Conservation (phyloP, 345 rosid species). For the Clausena lansium region DNA sequence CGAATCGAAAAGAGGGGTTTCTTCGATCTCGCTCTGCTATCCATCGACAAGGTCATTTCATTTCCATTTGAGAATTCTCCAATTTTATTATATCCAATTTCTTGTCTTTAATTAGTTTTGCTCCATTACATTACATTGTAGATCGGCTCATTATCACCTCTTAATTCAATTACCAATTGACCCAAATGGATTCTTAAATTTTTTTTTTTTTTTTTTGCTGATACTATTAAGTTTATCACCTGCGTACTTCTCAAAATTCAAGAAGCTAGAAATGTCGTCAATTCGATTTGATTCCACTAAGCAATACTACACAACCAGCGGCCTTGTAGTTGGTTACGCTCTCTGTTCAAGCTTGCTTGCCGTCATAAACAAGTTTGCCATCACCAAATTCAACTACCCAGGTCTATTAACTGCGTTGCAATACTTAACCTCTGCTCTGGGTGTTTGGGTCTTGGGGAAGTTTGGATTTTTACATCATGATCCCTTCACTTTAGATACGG, state of each 20-base stretch:
- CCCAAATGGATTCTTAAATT: neutral
- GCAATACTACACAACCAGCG: slow-evolving; percentile 62
- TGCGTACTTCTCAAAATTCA: neutral
- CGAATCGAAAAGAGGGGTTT: neutral
- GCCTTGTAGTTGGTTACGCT: slow-evolving; percentile 87
- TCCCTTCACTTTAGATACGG: slow-evolving; percentile 69
- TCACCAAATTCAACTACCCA: slow-evolving; percentile 83
- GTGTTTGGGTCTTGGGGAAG: slow-evolving; percentile 83
- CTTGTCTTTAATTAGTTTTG: neutral
- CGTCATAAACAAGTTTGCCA: slow-evolving; percentile 91
- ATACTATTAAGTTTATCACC: neutral
- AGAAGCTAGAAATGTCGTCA: slow-evolving; percentile 30
- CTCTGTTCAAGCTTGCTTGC: slow-evolving; percentile 98
- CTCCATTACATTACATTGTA: neutral
- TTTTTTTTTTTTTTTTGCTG: neutral
- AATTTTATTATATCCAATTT: neutral
- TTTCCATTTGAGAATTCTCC: neutral
- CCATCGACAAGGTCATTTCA: neutral
- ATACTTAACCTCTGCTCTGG: slow-evolving; percentile 74
- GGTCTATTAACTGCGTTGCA: slow-evolving; percentile 92
- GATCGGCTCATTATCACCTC: slow-evolving; percentile 1
- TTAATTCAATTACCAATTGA: neutral
- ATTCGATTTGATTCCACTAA: slow-evolving; percentile 43
- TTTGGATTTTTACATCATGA: slow-evolving; percentile 79
- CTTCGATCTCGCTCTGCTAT: slow-evolving; percentile 4